Base-by-base conservation (phyloP, 345 rosid species). In the Carallia pectinifolia region DNA sequence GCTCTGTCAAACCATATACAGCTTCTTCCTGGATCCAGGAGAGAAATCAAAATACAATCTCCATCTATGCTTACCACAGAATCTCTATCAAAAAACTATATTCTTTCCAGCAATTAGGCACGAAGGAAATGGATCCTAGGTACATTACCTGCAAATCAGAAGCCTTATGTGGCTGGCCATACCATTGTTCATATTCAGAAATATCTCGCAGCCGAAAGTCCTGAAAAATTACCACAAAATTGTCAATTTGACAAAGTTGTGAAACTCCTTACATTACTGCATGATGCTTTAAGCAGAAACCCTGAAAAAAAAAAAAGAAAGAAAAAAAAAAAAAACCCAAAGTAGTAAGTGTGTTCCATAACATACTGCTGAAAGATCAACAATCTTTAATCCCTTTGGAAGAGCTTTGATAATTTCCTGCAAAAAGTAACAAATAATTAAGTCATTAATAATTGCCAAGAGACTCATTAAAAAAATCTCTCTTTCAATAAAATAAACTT, bases 331-430 rank as follows among this genome's bases (percentile, higher is more conserved):
- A 73, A 17, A 5, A 52, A 29, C 5, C 13, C 15, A 38, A 50
- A 65, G 13, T 47, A 48, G 18, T n/a, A 44, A 50, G 44, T 8
- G 64, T 38, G 72, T 52, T 52, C 55, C 36, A 75, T 74, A 71
- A 61, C 74, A 73, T 88, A 96, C 99, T 50, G 97, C 99, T 65
- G 99, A 96, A 75, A 92, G 98, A 80, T 96, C 99, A 67, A 92
- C 98, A 47, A 90, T 85, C 84, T 87, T 96, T 73, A 90, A 79
- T 39, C 74, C 54, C 38, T 53, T 75, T 5, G 98, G 98, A 34
- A 96, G 90, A 69, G 83, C 89, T 72, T 84, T 92, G 77, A 96
- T 89, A 53, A 96, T 92, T 81, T 90, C 99, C 95, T 92, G 80
- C 50, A 66, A 54, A 69, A 52, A 40, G 61, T 53, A 54, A 52